These are phyloP conservation scores for Amyloporia xantha DNA, from an alignment of 768 basidiomycete species.

Conservation along the genomic window DNA sequence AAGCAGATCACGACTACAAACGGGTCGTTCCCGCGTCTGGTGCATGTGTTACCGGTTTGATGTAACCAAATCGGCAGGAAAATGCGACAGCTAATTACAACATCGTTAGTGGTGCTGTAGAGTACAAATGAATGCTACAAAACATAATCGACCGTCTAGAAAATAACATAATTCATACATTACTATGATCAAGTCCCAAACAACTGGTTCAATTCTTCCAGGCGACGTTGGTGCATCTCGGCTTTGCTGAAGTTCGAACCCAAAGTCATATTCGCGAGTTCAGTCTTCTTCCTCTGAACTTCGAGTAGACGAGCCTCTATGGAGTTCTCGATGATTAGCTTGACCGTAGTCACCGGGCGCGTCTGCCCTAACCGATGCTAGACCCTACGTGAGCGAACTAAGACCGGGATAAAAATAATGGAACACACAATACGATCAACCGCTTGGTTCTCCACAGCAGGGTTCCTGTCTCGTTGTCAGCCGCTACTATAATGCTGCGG, in stretches of 20 bases:
- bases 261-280: conserved; percentile 89
- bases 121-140: not conserved
- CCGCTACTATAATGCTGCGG: conserved; percentile 6
- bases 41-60: not conserved
- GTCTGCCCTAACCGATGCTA: conserved; percentile 97
- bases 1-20: not conserved
- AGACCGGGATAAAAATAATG: not conserved
- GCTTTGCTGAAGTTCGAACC: conserved; percentile 83
- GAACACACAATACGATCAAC: conserved; percentile 89
- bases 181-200: conserved; percentile 40
- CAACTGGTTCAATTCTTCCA: conserved; percentile 80
- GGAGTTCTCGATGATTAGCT: conserved; percentile 89
- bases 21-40: too few species aligned
- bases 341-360: conserved; percentile 83
- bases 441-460: conserved; percentile 95
- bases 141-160: conserved; percentile 2
- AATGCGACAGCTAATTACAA: not conserved
- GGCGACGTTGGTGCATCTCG: conserved; percentile 78
- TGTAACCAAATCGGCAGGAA: not conserved
- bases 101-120: not conserved
- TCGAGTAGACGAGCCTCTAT: conserved; percentile 91
- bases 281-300: conserved; percentile 93
- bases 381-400: not conserved
- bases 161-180: conserved; percentile 12
- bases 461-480: conserved; percentile 56